Evolutionary conservation across 2,329 filamentous ascomycete species (phyloP).

Genomic region (Chaetomiaceae sp.): DNA sequence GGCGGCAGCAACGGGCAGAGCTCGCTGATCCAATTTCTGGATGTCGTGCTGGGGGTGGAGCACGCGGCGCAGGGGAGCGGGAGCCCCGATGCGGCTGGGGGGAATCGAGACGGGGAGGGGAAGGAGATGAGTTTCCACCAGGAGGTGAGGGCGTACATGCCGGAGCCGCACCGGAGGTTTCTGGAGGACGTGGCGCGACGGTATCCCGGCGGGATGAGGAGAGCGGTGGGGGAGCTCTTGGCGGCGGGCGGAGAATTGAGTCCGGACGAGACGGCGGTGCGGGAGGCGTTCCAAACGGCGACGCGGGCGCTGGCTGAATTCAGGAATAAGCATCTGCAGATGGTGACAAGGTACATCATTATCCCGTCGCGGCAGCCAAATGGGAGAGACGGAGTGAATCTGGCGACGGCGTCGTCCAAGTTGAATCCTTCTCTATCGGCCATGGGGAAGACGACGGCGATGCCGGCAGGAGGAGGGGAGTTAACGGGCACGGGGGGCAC

Average conservation of each 20-base stretch:
- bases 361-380: slow-evolving; percentile 57
- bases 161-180: slow-evolving; percentile 74
- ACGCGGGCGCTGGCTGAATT: slow-evolving; percentile 71
- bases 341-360: slow-evolving; percentile 88
- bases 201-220: slow-evolving; percentile 48
- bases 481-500: slow-evolving; percentile 86
- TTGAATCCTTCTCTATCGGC: slow-evolving; percentile 31
- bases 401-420: slow-evolving; percentile 42
- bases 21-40: slow-evolving; percentile 89
- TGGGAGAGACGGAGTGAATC: slow-evolving; percentile 32
- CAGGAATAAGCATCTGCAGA: slow-evolving; percentile 81
- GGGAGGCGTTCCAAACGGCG: slow-evolving; percentile 61
- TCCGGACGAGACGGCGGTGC: slow-evolving; percentile 41
- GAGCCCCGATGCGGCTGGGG: slow-evolving; percentile 17
- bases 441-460: neutral
- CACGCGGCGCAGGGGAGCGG: slow-evolving; percentile 50
- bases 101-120: neutral
- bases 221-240: slow-evolving; percentile 53
- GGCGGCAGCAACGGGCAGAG: slow-evolving; percentile 93
- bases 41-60: slow-evolving; percentile 78
- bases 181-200: slow-evolving; percentile 56
- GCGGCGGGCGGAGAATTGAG: slow-evolving; percentile 39
- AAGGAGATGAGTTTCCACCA: slow-evolving; percentile 43
- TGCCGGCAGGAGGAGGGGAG: slow-evolving; percentile 33
- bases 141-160: slow-evolving; percentile 88